Base-by-base conservation (phyloP, 1,139 yeast species). In the Scheffersomyces quercinus region DNA sequence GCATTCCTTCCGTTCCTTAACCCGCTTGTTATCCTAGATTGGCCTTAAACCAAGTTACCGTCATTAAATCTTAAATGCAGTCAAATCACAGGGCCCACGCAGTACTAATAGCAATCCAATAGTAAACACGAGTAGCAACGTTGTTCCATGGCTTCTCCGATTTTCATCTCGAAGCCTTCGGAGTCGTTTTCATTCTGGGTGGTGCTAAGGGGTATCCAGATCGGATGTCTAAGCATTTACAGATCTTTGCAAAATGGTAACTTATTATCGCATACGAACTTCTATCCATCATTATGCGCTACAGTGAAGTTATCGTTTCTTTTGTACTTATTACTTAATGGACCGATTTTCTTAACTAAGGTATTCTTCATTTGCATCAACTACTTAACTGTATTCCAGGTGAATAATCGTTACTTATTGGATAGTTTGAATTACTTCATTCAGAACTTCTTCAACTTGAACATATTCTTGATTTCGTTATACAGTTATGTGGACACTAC, bases 121-220 rank as follows among this genome's bases (percentile, higher is more conserved):
- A 20, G 26, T 20, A 20, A 20, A 20, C 26, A 20, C 26, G 26
- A 20, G 26, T 6, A 20, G 26, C 26, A 20, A 20, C 26, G 8
- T 20, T 20, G 26, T 20, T 20, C 26, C 24, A 75, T 75, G 81
- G 72, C 78, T 2, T 76, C 81, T 3, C 82, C 82, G 7, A 65
- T 73, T 24, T 75, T 75, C 54, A 62, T 75, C 14, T 68, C 80
- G 13, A 63, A 73, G 40, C 81, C 82, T 1, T 75, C 79, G 15
- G 54, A 53, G 5, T 54, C 75, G 66, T 78, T 80, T 52, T 70
- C 83, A 1, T 37, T 68, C 1, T 49, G 70, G 46, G 72, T 82
- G 0, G 67, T 81, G 14, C 48, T 76, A 11, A 64, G 84, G n/a
- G 85, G 86, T 0, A 50, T 76, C 28, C 84, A 81, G 57, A 62